Evolutionary conservation across 768 basidiomycete species (phyloP).

Genomic region (Tricholoma matsutake): DNA sequence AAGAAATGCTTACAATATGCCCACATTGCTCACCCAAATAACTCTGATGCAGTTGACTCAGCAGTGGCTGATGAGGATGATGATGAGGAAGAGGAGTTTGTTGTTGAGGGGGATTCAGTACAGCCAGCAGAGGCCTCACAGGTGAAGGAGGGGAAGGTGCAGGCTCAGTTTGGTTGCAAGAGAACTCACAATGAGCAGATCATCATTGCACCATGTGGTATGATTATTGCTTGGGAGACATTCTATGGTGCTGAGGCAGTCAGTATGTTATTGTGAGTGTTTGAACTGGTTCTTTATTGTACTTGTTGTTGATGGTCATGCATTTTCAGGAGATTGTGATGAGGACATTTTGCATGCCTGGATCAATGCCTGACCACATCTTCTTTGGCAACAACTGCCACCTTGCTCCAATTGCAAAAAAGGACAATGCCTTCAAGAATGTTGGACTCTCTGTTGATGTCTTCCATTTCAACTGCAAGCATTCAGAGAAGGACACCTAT

Average conservation of each 20-base stretch:
- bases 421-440: slow-evolving; percentile 15
- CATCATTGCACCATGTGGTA: slow-evolving; percentile 30
- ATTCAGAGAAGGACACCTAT: slow-evolving; percentile 20
- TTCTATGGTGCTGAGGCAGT: slow-evolving; percentile 29
- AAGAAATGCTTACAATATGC: not conserved
- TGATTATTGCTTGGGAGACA: slow-evolving; percentile 27
- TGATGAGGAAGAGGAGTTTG: not conserved
- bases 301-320: not conserved
- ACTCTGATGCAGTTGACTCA: not conserved
- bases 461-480: slow-evolving; percentile 35
- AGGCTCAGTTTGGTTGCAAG: slow-evolving; percentile 26
- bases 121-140: not conserved
- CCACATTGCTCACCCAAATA: not conserved
- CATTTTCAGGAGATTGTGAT: slow-evolving; percentile 15
- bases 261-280: not conserved
- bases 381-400: slow-evolving; percentile 30
- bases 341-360: slow-evolving; percentile 15
- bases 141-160: slow-evolving; percentile 16
- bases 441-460: slow-evolving; percentile 31
- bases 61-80: not conserved
- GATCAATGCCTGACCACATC: slow-evolving; percentile 11
- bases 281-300: too few species aligned
- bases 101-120: not conserved
- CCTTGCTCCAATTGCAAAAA: slow-evolving; percentile 8
- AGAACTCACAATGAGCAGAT: slow-evolving; percentile 34